A percentile compares a stretch with the other conserved stretches of the same genome.
These are phyloP conservation scores for Emmonsiellopsis sp. DNA, from an alignment of 2,329 filamentous ascomycete genomes.

Conservation along the genomic window DNA sequence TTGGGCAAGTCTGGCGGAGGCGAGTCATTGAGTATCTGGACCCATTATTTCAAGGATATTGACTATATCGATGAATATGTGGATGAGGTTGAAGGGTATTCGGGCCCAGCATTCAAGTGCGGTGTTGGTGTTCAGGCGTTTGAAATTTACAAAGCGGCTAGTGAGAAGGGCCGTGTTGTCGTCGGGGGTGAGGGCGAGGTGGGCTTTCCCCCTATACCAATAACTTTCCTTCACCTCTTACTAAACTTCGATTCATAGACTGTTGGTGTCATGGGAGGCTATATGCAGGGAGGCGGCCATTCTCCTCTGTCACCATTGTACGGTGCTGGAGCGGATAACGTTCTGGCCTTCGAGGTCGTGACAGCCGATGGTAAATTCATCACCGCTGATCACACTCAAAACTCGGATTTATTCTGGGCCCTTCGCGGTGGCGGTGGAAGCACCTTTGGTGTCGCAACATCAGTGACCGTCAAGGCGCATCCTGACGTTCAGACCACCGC, in stretches of 20 bases:
- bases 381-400: constrained; percentile 34
- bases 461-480: constrained; percentile 42
- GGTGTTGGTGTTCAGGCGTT: constrained; percentile 4
- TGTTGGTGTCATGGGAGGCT: constrained; percentile 31
- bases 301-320: constrained; percentile 33
- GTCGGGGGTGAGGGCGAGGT: constrained; percentile 9
- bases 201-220: background rate
- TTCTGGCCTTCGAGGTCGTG: constrained; percentile 44
- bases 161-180: constrained; percentile 1
- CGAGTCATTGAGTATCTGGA: constrained; percentile 30
- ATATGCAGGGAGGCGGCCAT: constrained; percentile 32
- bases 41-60: constrained; percentile 29
- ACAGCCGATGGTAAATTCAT: constrained; percentile 38
- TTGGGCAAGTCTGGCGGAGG: constrained; percentile 27
- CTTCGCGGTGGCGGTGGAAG: constrained; percentile 46
- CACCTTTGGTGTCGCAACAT: constrained; percentile 44
- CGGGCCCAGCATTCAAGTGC: constrained; percentile 4
- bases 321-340: constrained; percentile 48
- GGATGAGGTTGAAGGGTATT: constrained; percentile 16
- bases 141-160: constrained; percentile 3
- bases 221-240: constrained; percentile 15
- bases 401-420: constrained; percentile 51
- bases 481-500: constrained; percentile 30
- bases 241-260: constrained; percentile 12
- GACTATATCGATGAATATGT: constrained; percentile 25